Percentiles rank a stretch among this genome's conserved stretches.
phyloP scores from a whole-genome alignment of 2,329 filamentous ascomycete genomes.

The Thelonectria discophora region DNA sequence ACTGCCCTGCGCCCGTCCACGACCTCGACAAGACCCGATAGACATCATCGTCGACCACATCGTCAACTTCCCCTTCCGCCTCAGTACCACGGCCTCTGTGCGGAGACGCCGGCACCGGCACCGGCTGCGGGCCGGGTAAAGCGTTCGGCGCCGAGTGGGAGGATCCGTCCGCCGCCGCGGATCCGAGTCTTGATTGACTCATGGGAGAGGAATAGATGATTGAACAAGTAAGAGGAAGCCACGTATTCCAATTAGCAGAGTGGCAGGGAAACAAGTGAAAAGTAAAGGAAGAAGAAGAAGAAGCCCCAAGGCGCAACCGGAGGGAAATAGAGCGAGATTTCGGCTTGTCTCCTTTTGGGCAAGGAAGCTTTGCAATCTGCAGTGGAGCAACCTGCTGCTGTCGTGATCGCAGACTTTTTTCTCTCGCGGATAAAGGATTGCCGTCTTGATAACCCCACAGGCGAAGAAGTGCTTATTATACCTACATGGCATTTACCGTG shows the following conservation, averaged over 20 bases:
- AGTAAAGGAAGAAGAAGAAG: neutral
- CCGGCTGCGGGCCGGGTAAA: conserved; percentile 31
- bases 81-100: conserved; percentile 13
- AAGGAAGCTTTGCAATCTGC: neutral
- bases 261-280: neutral
- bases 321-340: conserved; percentile 1
- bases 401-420: conserved; percentile 41
- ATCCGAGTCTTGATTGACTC: neutral
- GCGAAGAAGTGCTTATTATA: conserved; percentile 19
- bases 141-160: conserved; percentile 1
- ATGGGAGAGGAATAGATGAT: neutral
- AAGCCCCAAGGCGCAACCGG: neutral
- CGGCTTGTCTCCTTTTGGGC: neutral
- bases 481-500: neutral
- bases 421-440: conserved; percentile 19
- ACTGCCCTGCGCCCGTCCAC: conserved; percentile 48
- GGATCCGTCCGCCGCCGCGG: neutral
- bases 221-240: neutral
- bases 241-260: neutral
- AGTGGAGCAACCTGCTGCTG: conserved; percentile 33
- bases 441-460: conserved; percentile 29
- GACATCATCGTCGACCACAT: conserved; percentile 31
- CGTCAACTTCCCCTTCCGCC: conserved; percentile 23
- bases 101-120: conserved; percentile 32
- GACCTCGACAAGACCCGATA: conserved; percentile 51